Evolutionary conservation across 805 yeast genomes (phyloP).

Genomic region (Ogataea allantospora): DNA sequence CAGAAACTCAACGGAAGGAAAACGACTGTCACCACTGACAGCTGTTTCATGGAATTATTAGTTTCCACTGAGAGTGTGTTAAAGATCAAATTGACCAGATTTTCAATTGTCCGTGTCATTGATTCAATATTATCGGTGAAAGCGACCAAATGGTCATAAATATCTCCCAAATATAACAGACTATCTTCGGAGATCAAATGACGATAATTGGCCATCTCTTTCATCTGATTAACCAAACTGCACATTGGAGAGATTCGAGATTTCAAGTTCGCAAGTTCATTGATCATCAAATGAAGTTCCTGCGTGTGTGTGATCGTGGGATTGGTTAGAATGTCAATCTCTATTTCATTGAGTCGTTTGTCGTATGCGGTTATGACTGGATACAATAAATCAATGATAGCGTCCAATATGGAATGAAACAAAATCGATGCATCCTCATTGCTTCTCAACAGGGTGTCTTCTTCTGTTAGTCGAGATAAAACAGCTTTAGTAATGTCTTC

Average conservation of each 20-base stretch:
- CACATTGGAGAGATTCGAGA: slow-evolving; percentile 48
- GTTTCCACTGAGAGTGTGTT: slow-evolving; percentile 57
- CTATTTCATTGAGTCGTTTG: slow-evolving; percentile 46
- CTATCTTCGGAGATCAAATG: slow-evolving; percentile 41
- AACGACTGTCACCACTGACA: slow-evolving; percentile 56
- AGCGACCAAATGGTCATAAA: slow-evolving; percentile 52
- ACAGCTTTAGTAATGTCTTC: slow-evolving; percentile 52
- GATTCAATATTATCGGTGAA: slow-evolving; percentile 53
- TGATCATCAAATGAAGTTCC: slow-evolving; percentile 51
- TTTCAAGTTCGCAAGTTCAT: slow-evolving; percentile 49
- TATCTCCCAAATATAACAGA: slow-evolving; percentile 51
- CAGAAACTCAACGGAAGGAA: slow-evolving; percentile 58
- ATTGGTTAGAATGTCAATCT: slow-evolving; percentile 46
- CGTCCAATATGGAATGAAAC: slow-evolving; percentile 54
- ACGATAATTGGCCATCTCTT: slow-evolving; percentile 35
- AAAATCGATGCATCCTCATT: slow-evolving; percentile 52
- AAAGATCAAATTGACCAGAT: slow-evolving; percentile 50
- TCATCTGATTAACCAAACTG: slow-evolving; percentile 44
- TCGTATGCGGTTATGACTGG: slow-evolving; percentile 56
- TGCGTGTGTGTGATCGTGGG: slow-evolving; percentile 53
- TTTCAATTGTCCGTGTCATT: slow-evolving; percentile 51
- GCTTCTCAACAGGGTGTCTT: slow-evolving; percentile 47
- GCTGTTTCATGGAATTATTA: slow-evolving; percentile 51
- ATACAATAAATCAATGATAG: slow-evolving; percentile 50
- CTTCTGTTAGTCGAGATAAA: slow-evolving; percentile 43